Percentiles rank a stretch among this genome's conserved stretches.
These are phyloP conservation scores for Colletotrichum tropicicola DNA, from an alignment of 2,329 filamentous ascomycete genomes.

Conservation along the genomic window DNA sequence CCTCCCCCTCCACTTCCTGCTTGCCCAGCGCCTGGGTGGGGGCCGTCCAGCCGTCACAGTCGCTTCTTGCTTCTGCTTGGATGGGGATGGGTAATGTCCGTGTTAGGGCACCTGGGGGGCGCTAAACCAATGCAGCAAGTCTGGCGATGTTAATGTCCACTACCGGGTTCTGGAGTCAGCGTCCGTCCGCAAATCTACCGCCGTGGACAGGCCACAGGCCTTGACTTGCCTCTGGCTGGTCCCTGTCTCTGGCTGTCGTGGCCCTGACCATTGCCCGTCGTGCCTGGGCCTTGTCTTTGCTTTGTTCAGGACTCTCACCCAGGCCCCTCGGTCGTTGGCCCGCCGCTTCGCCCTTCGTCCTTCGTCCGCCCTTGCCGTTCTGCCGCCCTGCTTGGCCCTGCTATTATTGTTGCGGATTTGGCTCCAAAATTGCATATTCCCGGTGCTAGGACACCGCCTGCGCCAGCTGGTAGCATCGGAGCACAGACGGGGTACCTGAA, in stretches of 20 bases:
- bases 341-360: neutral
- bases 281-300: conserved; percentile 4
- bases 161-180: neutral
- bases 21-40: neutral
- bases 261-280: neutral
- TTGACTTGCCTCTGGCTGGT: neutral
- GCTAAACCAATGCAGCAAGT: conserved; percentile 14
- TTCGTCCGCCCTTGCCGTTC: conserved; percentile 4
- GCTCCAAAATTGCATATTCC: conserved; percentile 13
- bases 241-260: neutral
- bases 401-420: conserved; percentile 4
- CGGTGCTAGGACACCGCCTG: neutral
- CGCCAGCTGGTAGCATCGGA: neutral
- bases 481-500: too few relatives aligned
- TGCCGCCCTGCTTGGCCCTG: conserved; percentile 8
- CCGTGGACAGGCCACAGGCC: neutral
- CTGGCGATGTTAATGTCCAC: neutral
- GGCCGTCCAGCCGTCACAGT: neutral
- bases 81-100: neutral
- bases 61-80: conserved; percentile 8
- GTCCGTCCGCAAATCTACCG: neutral
- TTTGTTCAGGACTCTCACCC: neutral
- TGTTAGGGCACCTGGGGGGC: neutral
- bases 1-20: neutral
- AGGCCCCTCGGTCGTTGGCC: neutral